Base-by-base conservation (phyloP, 2,329 filamentous ascomycete species). In the Diaporthe sp. region DNA sequence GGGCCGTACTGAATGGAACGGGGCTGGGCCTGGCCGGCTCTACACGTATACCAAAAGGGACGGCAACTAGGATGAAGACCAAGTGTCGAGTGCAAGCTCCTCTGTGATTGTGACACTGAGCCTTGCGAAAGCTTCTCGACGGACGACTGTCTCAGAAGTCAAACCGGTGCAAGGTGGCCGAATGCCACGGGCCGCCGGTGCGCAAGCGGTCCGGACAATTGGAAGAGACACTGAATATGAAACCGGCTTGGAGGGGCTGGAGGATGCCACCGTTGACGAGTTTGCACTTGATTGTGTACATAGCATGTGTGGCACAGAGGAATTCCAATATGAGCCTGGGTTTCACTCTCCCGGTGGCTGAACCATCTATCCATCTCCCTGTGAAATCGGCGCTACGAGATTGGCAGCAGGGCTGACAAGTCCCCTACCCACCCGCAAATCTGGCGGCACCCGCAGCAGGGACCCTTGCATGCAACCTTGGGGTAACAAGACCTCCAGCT, bases 161-260 rank as follows among this genome's bases (percentile, higher is more conserved):
- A 55, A 25, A n/a, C 70, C 72, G 59, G 68, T 58, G 44, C 59
- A 34, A 42, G 39, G 46, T 55, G 59, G 34, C 37, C 73, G 70
- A 69, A 72, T 42, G 69, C 39, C 61, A 73, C 55, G 57, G 69
- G 72, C 74, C 70, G 70, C 65, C 57, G 75, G 72, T 72, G 39
- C 39, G 57, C 73, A 73, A 73, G 44, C 53, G 37, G 37, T 55
- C 53, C 67, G 73, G 37, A 42, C 34, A 55, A 55, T n/a, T 25
- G 55, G n/a, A 55, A 58, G 61, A 53, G 65, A 58, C 19, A 22
- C 57, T 68, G 62, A 71, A 67, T 49, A 34, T 71, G 62, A 75
- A 77, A 77, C 62, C 53, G 70, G 62, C 57, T 67, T 55, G 65
- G 10, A 61, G 44, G 57, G 59, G 55, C 57, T 73, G 69, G 15